Evolutionary conservation across 345 rosid genomes (phyloP).

Genomic region (Fremontodendron californicum): DNA sequence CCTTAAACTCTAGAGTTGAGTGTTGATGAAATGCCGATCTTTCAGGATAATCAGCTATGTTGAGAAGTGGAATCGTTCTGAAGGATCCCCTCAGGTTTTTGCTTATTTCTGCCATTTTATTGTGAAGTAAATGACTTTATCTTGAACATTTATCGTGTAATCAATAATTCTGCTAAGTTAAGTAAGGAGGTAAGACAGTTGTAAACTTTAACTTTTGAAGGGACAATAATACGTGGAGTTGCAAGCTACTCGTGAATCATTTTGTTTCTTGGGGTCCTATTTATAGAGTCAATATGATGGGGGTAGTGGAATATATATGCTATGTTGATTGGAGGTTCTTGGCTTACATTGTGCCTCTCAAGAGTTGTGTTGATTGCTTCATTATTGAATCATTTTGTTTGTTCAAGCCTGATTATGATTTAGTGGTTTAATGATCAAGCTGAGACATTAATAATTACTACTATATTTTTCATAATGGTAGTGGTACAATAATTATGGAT

Average conservation of each 20-base stretch:
- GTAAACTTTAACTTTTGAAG: neutral
- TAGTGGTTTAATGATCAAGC: neutral
- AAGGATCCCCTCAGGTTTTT: constrained; percentile 77
- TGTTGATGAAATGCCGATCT: constrained; percentile 8
- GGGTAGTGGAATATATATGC: neutral
- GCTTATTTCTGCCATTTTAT: constrained; percentile 8
- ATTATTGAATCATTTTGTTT: neutral
- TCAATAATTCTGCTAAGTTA: neutral
- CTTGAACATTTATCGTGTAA: neutral
- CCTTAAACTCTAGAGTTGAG: neutral
- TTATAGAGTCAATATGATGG: neutral
- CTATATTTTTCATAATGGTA: neutral
- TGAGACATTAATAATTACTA: neutral
- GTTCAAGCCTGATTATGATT: neutral
- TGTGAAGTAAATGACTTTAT: neutral
- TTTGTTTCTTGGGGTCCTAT: neutral
- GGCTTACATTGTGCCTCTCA: neutral
- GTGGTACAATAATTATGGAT: too few species aligned
- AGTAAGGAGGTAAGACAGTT: neutral
- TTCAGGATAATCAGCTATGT: constrained; percentile 76
- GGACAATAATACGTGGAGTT: neutral
- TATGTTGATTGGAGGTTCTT: neutral
- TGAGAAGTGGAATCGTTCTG: constrained; percentile 84
- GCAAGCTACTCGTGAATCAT: neutral
- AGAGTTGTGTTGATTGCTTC: neutral